Base-by-base conservation (phyloP, 2,329 filamentous ascomycete genomes). In the Thelonectria blattea region DNA sequence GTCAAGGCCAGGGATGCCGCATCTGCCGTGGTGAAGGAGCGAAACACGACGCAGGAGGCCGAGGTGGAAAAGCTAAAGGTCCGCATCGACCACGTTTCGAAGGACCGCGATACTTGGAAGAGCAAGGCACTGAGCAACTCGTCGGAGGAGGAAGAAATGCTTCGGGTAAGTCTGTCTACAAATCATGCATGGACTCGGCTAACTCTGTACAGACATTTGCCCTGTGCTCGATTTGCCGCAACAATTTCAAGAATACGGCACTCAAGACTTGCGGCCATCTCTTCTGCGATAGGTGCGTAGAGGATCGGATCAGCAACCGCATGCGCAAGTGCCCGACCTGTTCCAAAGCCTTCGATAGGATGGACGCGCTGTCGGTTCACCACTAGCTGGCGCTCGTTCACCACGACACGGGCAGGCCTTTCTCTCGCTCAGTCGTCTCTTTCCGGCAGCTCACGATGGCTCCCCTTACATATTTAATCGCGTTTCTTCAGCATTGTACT, bases 281-380 rank as follows among this genome's bases (percentile, higher is more conserved):
- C 50, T 97, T 98, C 76, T 99, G 95, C 83, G 89, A 89, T 72
- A 85, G 88, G 49, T 99, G 95, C 74, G 91, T 98, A 22, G 92
- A 97, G 65, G 91, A 96, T 71, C 89, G 95, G 58, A 88, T 97
- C 63, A 88, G 87, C 47, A 96, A 95, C 72, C 91, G 95, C 37
- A 93, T 94, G 79, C 87, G 95, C 67, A 98, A 98, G 76, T 99
- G 95, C 72, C 95, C 95, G 3, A 94, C 92, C 69, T 99, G 96
- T 81, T 92, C 91, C 71, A 91, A 91, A 77, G 88, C 92, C 4
- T 99, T 99, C 74, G 94, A 96, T 71, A 91, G 88, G 74, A 91
- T 91, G 76, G 95, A 99, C 74, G 88, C 92, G 63, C 96, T 97
- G 92, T 79, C 84, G 20, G 85, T 88, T 51, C 87, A 90, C 73